phyloP scores from a whole-genome alignment of 805 yeast genomes.

The Saccharomyces kudriavzevii region DNA sequence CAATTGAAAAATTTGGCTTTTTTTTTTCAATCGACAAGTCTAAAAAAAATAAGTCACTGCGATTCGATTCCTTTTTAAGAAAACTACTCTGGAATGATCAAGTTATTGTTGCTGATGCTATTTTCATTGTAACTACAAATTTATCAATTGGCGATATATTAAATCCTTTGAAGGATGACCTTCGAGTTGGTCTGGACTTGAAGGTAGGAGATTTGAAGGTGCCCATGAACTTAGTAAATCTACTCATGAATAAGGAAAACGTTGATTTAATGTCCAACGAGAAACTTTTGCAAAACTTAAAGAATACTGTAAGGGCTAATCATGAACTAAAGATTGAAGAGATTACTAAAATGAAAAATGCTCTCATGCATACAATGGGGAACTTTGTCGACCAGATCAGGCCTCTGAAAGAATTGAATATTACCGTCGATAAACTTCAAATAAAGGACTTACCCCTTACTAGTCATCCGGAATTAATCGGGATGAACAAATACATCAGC shows the following conservation, averaged over 20 bases:
- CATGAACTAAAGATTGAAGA: neutral
- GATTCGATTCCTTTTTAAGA: constrained; percentile 4
- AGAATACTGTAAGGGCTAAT: neutral
- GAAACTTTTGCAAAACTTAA: constrained; percentile 2
- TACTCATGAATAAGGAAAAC: neutral
- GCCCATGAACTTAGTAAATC: constrained; percentile 7
- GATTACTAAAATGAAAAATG: constrained; percentile 2
- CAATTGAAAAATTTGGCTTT: neutral
- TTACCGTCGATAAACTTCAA: constrained; percentile 18
- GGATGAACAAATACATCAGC: constrained; percentile 16
- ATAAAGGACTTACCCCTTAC: constrained; percentile 20
- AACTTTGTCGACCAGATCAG: constrained; percentile 2
- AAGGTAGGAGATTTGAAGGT: constrained; percentile 17
- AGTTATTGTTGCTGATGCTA: constrained; percentile 7
- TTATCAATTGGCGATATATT: neutral
- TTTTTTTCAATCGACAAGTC: neutral
- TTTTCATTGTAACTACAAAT: constrained; percentile 3
- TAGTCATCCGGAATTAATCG: constrained; percentile 12
- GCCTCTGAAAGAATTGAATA: constrained; percentile 13
- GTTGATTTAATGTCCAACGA: neutral
- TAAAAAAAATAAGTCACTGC: neutral
- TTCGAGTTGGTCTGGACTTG: constrained; percentile 8
- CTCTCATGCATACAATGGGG: constrained; percentile 3
- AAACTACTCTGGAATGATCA: constrained; percentile 6
- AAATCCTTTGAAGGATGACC: constrained; percentile 6